Evolutionary conservation across 108 stramenopile genomes (phyloP), one percentile per base, ranked within the genome.

Genomic region (Fistulifera solaris): DNA sequence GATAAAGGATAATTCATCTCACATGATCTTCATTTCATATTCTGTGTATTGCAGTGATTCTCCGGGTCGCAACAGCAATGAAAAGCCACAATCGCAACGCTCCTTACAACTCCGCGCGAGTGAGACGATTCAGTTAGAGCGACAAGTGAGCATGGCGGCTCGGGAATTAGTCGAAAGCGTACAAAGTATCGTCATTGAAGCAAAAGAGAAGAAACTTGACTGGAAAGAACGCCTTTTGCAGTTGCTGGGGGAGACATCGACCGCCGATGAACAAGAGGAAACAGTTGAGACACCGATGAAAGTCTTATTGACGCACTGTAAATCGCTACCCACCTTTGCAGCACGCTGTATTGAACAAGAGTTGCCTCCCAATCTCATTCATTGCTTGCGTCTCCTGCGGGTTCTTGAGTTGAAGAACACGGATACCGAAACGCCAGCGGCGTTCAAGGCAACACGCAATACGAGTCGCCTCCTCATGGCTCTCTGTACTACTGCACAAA

Each of bases 341-440:
- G 31, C 79, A 51, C 79, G 90, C 21, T 96, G 95, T 71, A 70
- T 94, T 26, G 93, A 96, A 62, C 91, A 90, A 51, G 95, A 92
- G 57, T 62, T 96, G 39, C 92, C 95, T 24, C 93, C 95, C 48
- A 94, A 96, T 62, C 80, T 96, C 48, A 89, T 93, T 50, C 95
- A 96, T 62, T 96, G 95, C 64, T 71, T 96, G 60, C 67, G 95
- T 28, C 63, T 96, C 40, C 57, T 96, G 52, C 72, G 95, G 11
- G 95, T 96, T 2, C 56, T 96, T 69, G 95, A 96, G 59, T 63
- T 96, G 52, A 89, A 96, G 65, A 80, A 91, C 65, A 43, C 31
- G 2, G 16, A 57, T 54, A 25, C 63, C 51, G 19, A 54, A 56
- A 25, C 56, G 55, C 13, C 72, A 38, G 51, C 56, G 58, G 44